Percentiles rank a stretch among this genome's conserved stretches.
phyloP scores from a whole-genome alignment of 108 stramenopile genomes.

The Cyclostephanos invisitatus region DNA sequence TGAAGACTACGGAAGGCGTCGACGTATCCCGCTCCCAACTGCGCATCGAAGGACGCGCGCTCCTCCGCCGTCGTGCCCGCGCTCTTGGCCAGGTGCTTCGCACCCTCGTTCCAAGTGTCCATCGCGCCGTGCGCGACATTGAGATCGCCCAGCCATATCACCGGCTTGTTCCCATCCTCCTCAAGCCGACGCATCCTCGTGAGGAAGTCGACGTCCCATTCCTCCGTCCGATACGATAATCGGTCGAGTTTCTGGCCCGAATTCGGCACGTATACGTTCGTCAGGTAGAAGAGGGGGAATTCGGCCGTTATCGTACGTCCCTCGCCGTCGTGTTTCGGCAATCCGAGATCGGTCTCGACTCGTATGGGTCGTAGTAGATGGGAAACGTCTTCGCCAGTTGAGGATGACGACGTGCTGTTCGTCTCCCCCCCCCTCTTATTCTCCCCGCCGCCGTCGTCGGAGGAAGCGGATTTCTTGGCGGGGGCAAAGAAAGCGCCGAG shows the following conservation, averaged over 20 bases:
- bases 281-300: slow-evolving; percentile 85
- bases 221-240: slow-evolving; percentile 87
- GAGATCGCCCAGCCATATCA: slow-evolving; percentile 92
- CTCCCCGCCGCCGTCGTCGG: background rate
- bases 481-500: slow-evolving; percentile 76
- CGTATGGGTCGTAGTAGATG: slow-evolving; percentile 57
- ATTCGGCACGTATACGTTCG: slow-evolving; percentile 96
- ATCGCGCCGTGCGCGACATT: slow-evolving; percentile 87
- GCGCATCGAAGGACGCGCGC: slow-evolving; percentile 76
- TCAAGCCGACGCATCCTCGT: slow-evolving; percentile 65
- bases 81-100: slow-evolving; percentile 88
- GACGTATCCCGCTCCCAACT: slow-evolving; percentile 70
- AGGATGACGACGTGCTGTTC: slow-evolving; percentile 21
- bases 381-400: slow-evolving; percentile 16
- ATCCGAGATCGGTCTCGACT: slow-evolving; percentile 56
- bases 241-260: slow-evolving; percentile 94
- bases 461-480: slow-evolving; percentile 8
- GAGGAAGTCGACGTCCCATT: slow-evolving; percentile 93
- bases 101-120: slow-evolving; percentile 93
- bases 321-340: slow-evolving; percentile 85
- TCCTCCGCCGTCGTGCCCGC: slow-evolving; percentile 90
- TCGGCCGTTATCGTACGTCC: slow-evolving; percentile 91
- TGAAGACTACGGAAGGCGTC: slow-evolving; percentile 90
- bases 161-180: slow-evolving; percentile 65
- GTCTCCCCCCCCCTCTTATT: background rate